Conservation (phyloP, 139 green algal species). For the Chlamydomonas schloesseri region DNA sequence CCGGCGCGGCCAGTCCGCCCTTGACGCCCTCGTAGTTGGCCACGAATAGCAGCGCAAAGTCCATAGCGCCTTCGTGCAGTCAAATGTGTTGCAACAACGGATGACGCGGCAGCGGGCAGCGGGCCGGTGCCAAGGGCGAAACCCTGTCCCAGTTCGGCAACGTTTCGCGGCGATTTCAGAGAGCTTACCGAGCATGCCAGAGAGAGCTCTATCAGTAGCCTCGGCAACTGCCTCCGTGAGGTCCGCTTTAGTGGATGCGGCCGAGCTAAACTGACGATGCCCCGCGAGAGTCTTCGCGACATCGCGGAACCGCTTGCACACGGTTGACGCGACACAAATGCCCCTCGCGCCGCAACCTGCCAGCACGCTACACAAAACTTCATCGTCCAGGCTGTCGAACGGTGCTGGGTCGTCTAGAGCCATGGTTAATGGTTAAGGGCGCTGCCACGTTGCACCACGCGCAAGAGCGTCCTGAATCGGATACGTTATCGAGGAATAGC, state of each 20-base stretch:
- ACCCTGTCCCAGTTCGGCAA: no score
- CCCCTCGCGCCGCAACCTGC: conserved; percentile 1
- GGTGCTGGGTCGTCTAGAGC: background rate
- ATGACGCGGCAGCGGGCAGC: no score
- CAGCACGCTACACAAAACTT: conserved; percentile 13
- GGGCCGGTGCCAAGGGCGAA: background rate
- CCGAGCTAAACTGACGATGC: conserved; percentile 3
- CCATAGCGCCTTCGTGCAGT: conserved; percentile 1
- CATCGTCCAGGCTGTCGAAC: background rate
- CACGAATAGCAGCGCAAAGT: conserved; percentile 26
- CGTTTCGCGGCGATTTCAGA: no score
- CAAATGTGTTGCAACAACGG: no score
- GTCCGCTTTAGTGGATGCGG: background rate
- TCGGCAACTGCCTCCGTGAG: background rate
- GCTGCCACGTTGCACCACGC: no score
- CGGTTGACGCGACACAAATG: background rate
- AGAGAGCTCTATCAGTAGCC: background rate
- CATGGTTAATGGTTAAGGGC: no score
- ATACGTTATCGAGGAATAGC: no score
- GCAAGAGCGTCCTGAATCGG: no score
- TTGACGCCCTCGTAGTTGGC: background rate
- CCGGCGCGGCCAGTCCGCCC: background rate
- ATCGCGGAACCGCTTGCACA: background rate
- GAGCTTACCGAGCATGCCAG: conserved; percentile 31
- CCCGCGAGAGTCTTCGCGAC: background rate